A percentile compares a stretch with the other conserved stretches of the same genome.
phyloP scores from a whole-genome alignment of 306 rosid genomes.

The Vigna unguiculata region DNA sequence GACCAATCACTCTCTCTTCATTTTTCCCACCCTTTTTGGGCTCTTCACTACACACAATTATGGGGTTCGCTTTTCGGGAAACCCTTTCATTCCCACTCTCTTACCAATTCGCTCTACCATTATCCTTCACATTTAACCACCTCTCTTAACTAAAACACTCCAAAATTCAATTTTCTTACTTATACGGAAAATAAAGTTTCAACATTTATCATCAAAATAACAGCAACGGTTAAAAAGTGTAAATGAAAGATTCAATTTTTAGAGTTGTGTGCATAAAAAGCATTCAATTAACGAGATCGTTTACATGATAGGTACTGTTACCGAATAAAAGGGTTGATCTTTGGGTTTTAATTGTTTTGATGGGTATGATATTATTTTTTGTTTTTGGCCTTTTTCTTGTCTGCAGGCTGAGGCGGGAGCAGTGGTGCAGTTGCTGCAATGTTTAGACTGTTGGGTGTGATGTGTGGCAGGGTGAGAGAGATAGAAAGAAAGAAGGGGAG shows the following conservation, averaged over 20 bases:
- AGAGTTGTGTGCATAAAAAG: too few species aligned
- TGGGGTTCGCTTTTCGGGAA: conserved; percentile 51
- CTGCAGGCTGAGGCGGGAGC: conserved; percentile 57
- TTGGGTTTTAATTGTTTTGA: not conserved
- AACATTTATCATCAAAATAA: too few species aligned
- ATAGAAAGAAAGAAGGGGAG: conserved; percentile 5
- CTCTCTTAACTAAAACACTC: too few species aligned
- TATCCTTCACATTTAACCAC: too few species aligned
- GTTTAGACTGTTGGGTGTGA: conserved; percentile 81
- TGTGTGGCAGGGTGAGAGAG: conserved; percentile 72
- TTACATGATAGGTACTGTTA: too few species aligned
- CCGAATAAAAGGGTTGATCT: too few species aligned
- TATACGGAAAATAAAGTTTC: too few species aligned
- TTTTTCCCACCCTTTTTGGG: conserved; percentile 40
- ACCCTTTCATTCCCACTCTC: conserved; percentile 40
- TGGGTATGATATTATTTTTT: conserved; percentile 3
- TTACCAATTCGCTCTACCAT: too few species aligned
- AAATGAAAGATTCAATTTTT: too few species aligned
- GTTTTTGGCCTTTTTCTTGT: conserved; percentile 39
- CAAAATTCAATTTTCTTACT: too few species aligned
- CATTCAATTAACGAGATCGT: too few species aligned
- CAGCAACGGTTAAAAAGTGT: too few species aligned
- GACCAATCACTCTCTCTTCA: conserved; percentile 47
- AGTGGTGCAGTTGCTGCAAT: conserved; percentile 67
- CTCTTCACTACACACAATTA: conserved; percentile 23